Evolutionary conservation across 2,329 filamentous ascomycete genomes (phyloP).

Genomic region (Trichoderma guizhouense): DNA sequence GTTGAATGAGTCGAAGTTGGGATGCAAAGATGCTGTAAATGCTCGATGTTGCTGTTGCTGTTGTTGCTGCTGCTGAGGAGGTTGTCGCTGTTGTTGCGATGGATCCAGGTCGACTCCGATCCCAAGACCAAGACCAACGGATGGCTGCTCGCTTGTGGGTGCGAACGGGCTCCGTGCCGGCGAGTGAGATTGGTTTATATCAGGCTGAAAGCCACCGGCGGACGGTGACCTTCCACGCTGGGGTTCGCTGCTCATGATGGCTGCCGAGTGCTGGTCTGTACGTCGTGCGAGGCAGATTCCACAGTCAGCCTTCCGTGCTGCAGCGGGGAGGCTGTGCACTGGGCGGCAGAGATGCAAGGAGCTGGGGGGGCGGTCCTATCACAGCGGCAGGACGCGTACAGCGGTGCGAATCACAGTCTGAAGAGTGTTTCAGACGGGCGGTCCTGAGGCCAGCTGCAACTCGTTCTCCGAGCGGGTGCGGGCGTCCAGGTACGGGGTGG

Average conservation of each 20-base stretch:
- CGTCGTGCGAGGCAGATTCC: slow-evolving; percentile 41
- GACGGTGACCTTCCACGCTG: slow-evolving; percentile 59
- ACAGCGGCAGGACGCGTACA: slow-evolving; percentile 18
- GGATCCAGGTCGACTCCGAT: slow-evolving; percentile 48
- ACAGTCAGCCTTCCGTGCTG: slow-evolving; percentile 44
- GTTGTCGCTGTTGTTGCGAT: slow-evolving; percentile 31
- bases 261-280: slow-evolving; percentile 18
- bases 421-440: slow-evolving; percentile 15
- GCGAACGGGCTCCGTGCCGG: slow-evolving; percentile 58
- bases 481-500: slow-evolving; percentile 14
- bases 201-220: slow-evolving; percentile 51
- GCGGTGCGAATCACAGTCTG: slow-evolving; percentile 15
- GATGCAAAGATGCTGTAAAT: slow-evolving; percentile 27
- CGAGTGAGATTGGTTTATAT: slow-evolving; percentile 68
- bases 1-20: slow-evolving; percentile 45
- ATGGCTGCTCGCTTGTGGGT: slow-evolving; percentile 35
- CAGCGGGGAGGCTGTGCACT: slow-evolving; percentile 36
- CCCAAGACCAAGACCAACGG: slow-evolving; percentile 44
- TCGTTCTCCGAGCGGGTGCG: slow-evolving; percentile 13
- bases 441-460: slow-evolving; percentile 12
- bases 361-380: slow-evolving; percentile 21
- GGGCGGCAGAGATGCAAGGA: slow-evolving; percentile 23
- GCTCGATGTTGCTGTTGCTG: slow-evolving; percentile 33
- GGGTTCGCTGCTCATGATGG: slow-evolving; percentile 42
- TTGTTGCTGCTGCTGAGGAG: slow-evolving; percentile 42